phyloP scores from a whole-genome alignment of 306 rosid species.

The Dryas octopetala region DNA sequence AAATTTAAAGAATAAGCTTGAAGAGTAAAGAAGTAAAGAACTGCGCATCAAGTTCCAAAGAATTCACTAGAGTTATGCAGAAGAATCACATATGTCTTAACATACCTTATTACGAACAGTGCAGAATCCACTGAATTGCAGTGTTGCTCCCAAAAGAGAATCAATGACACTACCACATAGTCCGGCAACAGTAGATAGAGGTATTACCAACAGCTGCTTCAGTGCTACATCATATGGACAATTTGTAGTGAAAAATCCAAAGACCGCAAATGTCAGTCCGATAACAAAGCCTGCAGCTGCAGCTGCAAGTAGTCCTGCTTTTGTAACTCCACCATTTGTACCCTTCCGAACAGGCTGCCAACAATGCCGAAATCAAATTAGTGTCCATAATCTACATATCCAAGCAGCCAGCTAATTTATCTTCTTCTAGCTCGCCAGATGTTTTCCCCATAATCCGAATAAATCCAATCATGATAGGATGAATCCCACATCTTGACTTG shows the following conservation, averaged over 20 bases:
- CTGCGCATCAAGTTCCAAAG: no score
- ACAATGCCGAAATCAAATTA: constrained; percentile 18
- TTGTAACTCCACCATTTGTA: constrained; percentile 88
- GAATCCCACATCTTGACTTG: background rate
- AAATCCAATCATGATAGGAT: constrained; percentile 8
- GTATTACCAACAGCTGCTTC: constrained; percentile 79
- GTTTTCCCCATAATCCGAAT: background rate
- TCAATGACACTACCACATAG: constrained; percentile 74
- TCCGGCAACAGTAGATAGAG: constrained; percentile 72
- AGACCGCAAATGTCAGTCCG: constrained; percentile 57
- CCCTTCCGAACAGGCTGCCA: constrained; percentile 82
- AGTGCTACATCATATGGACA: constrained; percentile 45
- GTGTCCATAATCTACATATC: constrained; percentile 17
- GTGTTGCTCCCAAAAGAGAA: constrained; percentile 92
- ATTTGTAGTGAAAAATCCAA: constrained; percentile 56
- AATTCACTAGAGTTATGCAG: background rate
- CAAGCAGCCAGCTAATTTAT: constrained; percentile 10
- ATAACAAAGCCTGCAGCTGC: constrained; percentile 71
- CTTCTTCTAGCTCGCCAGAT: constrained; percentile 11
- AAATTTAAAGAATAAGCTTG: constrained; percentile 8
- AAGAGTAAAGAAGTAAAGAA: background rate
- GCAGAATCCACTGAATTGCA: constrained; percentile 91
- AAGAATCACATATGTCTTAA: background rate
- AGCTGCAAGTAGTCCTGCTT: constrained; percentile 81
- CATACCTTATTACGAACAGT: constrained; percentile 76